Percentiles rank a stretch among this genome's conserved stretches.
Conservation (phyloP, 176 grass and related monocot genomes). For the Dactylis glomerata region DNA sequence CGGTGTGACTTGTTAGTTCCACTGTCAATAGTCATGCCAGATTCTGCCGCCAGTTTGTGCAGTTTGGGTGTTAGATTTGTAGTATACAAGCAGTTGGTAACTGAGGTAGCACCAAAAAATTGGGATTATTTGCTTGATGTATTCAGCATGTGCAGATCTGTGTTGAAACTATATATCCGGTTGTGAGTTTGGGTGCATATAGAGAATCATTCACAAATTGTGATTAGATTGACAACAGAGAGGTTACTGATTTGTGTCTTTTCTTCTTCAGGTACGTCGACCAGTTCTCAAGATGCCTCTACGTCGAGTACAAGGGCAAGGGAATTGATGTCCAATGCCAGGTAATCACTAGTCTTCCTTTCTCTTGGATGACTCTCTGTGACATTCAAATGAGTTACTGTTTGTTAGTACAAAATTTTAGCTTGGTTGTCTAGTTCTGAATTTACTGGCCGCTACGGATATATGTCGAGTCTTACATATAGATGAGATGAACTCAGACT, state of each 20-base stretch:
- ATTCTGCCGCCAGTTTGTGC: neutral
- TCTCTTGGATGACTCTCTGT: neutral
- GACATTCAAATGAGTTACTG: neutral
- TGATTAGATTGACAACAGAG: neutral
- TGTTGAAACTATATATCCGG: neutral
- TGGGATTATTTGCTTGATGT: neutral
- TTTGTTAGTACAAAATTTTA: neutral
- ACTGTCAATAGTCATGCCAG: neutral
- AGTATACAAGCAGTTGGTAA: conserved; percentile 12
- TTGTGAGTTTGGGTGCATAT: neutral
- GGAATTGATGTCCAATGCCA: conserved; percentile 97
- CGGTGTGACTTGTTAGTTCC: conserved; percentile 15
- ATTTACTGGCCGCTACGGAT: neutral
- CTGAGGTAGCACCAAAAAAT: neutral
- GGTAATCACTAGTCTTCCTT: conserved; percentile 40
- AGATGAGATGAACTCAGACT: neutral
- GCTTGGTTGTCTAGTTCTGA: neutral
- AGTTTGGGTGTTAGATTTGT: neutral
- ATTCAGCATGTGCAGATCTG: conserved; percentile 1
- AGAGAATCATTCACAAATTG: neutral
- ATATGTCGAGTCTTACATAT: neutral
- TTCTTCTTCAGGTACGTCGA: conserved; percentile 66
- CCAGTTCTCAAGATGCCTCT: conserved; percentile 84
- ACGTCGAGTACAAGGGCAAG: conserved; percentile 89
- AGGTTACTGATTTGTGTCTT: neutral